Base-by-base conservation (phyloP, 2,329 filamentous ascomycete species). In the Fusarium haematococcum region DNA sequence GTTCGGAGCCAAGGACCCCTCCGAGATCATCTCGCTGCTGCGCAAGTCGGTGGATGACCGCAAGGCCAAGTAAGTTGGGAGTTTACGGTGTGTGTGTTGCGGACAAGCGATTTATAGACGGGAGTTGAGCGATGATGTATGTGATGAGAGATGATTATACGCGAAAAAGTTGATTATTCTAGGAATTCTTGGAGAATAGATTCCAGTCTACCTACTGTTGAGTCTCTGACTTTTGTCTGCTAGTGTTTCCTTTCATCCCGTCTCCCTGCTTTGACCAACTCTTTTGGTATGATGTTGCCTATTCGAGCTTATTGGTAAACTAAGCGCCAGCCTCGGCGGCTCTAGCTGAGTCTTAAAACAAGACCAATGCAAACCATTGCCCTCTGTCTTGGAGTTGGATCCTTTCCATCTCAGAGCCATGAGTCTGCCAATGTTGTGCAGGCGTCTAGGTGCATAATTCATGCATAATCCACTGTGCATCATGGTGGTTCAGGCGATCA, bases 1-100 rank as follows among this genome's bases (percentile, higher is more conserved):
- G 9, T 99, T 98, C 84, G 95, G 95, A 39, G 96, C 97, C 20
- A 89, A 95, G 80, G 94, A 98, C 80, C 97, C 97, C 0, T 90
- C 90, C 7, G 93, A 97, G 76, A 95, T 98, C 27, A 98, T 99
- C 80, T 85, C 88, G n/a, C 87, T 93, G 83, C 85, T 99, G 80
- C 90, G 95, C 75, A 90, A 93, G 69, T 90, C 94, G 4, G 95
- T 99, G 5, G 91, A 98, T 63, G 89, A 89, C 79, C 69, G 73
- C 61, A 77, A 84, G 83, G 74, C 79, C 69, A 60, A 84, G 82
- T 39, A 87, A 84, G 81, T 79, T 73, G 45, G 32, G 52, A 84
- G 23, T 71, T 86, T 54, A 35, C 60, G 23, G 43, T 39, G 50
- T 45, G 41, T 57, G 39, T 60, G 8, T 37, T 37, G 58, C 39